Evolutionary conservation across 2,329 filamentous ascomycete genomes (phyloP).

Genomic region (Alternaria burnsii): DNA sequence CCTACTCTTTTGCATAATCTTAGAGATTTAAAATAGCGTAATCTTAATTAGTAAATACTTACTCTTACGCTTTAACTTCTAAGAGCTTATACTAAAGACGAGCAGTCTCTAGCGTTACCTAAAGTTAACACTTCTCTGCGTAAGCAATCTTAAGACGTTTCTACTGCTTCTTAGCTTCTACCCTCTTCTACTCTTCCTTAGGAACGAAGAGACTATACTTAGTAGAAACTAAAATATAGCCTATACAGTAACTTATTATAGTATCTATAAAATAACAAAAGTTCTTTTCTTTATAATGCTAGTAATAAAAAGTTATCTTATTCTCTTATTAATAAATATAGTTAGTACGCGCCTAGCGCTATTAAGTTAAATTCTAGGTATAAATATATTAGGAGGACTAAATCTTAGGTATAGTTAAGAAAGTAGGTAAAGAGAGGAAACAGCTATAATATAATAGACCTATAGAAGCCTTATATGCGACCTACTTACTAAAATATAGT

Average conservation of each 20-base stretch:
- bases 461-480: too few relatives aligned
- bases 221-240: not conserved
- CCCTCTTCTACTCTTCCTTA: constrained; percentile 2
- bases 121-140: too few relatives aligned
- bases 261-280: not conserved
- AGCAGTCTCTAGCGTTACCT: too few relatives aligned
- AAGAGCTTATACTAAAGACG: too few relatives aligned
- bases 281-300: not conserved
- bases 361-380: not conserved
- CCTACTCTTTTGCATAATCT: too few relatives aligned
- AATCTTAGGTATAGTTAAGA: constrained; percentile 5
- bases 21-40: too few relatives aligned
- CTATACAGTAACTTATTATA: not conserved
- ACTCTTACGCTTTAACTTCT: too few relatives aligned
- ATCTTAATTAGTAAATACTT: too few relatives aligned
- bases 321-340: not conserved
- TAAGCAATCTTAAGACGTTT: not conserved
- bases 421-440: not conserved
- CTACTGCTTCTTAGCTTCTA: not conserved
- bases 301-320: not conserved
- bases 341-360: not conserved
- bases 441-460: too few relatives aligned
- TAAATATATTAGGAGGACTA: not conserved
- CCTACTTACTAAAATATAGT: too few relatives aligned
- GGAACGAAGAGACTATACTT: not conserved